Percentiles rank a stretch among this genome's conserved stretches.
phyloP scores from a whole-genome alignment of 1,284 basidiomycete genomes.

The Anthracocystis walkeri region DNA sequence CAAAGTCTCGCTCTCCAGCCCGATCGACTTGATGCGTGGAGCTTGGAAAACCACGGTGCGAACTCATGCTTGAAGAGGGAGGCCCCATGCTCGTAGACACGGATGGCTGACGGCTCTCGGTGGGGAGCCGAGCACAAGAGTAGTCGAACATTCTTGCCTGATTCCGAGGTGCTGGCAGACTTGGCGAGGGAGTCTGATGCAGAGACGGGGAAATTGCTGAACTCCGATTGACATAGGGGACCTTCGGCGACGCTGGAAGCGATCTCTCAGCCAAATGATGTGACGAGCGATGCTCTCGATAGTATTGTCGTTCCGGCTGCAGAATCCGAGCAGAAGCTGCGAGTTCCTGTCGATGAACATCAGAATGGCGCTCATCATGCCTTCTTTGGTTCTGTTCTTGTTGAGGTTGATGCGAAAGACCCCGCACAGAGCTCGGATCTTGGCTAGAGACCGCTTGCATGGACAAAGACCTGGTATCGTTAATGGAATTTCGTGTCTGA shows the following conservation, averaged over 20 bases:
- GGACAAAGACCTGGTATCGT: conserved; percentile 1
- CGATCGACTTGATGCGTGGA: background rate
- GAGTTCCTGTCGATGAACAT: background rate
- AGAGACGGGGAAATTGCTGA: background rate
- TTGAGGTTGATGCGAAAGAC: background rate
- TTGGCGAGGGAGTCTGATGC: conserved; percentile 1
- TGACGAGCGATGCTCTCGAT: background rate
- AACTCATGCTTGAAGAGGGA: background rate
- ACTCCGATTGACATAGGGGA: background rate
- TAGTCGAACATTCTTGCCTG: conserved; percentile 23
- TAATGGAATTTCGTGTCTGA: background rate
- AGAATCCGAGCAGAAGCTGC: background rate
- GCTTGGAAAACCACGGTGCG: background rate
- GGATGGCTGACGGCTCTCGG: background rate
- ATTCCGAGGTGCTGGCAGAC: background rate
- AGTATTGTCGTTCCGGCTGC: background rate
- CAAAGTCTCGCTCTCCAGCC: background rate
- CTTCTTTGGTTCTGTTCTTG: background rate
- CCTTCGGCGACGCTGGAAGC: background rate
- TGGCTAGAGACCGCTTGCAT: conserved; percentile 19
- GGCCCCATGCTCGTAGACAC: conserved; percentile 5
- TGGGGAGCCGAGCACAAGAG: conserved; percentile 15
- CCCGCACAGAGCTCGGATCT: background rate
- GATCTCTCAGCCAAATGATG: background rate
- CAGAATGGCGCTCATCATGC: background rate